These are phyloP conservation scores for Ogataea hybrid DNA, from an alignment of 1,139 yeast genomes.

Conservation along the genomic window DNA sequence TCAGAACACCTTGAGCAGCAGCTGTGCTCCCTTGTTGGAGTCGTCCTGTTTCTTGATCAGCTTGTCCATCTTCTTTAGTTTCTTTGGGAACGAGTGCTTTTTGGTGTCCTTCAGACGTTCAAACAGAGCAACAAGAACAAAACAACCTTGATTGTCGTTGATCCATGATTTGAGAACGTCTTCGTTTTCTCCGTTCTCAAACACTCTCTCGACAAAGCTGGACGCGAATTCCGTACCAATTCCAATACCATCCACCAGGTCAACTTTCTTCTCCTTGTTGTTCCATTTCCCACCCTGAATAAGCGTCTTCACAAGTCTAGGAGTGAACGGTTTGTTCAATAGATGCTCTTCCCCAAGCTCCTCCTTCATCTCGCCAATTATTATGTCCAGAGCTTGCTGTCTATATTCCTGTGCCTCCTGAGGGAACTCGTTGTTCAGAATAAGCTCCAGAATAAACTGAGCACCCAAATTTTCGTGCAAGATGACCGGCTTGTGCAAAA, in stretches of 20 bases:
- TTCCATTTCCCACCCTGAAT: conserved; percentile 85
- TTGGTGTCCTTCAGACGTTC: conserved; percentile 44
- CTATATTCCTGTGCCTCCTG: conserved; percentile 44
- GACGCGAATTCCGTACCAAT: conserved; percentile 64
- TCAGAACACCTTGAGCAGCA: conserved; percentile 45
- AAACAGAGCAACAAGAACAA: conserved; percentile 69
- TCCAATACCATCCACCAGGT: conserved; percentile 42
- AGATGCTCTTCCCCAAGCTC: conserved; percentile 73
- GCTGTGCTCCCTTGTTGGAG: conserved; percentile 78
- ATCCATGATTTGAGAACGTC: conserved; percentile 65
- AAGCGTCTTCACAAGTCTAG: conserved; percentile 74
- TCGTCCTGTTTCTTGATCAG: conserved; percentile 44
- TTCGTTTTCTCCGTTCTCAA: conserved; percentile 44
- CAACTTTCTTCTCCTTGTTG: conserved; percentile 52
- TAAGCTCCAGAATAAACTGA: conserved; percentile 75
- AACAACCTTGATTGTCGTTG: conserved; percentile 66
- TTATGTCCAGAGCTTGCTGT: conserved; percentile 50
- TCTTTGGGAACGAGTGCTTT: conserved; percentile 47
- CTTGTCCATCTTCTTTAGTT: conserved; percentile 52
- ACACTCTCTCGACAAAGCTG: conserved; percentile 49
- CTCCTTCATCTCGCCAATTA: conserved; percentile 62
- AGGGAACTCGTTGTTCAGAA: conserved; percentile 50
- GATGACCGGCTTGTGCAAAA: conserved; percentile 49
- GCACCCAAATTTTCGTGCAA: conserved; percentile 75
- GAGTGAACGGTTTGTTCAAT: conserved; percentile 68